Base-by-base conservation (phyloP, 2,329 filamentous ascomycete genomes). In the Teratosphaeria zuluensis region DNA sequence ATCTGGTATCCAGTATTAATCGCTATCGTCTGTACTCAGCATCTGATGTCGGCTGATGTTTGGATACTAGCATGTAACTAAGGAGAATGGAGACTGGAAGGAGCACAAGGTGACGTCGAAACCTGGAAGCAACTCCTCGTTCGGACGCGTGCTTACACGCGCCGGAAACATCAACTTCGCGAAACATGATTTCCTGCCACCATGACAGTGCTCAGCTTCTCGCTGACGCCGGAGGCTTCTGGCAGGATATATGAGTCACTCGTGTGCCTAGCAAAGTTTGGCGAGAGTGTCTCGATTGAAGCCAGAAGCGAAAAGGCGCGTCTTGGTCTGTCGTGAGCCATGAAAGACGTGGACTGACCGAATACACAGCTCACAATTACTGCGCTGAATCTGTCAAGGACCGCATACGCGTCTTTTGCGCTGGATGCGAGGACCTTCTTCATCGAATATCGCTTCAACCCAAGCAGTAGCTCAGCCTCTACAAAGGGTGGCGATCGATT, bases 321-420 rank as follows among this genome's bases (percentile, higher is more conserved):
- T 58, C 24, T 46, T 11, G 42, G 31, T 30, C 42, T 21, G 33
- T 19, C 4, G 5, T 16, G 3, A 42, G 24, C 32, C 31, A 46
- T 6, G 11, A 28, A 46, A 16, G 16, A 42, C 32, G 16, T 16
- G 31, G 28, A 46, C 35, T 30, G 35, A 30, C 33, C 6, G 16
- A 46, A 5, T 35, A 65, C 53, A 54, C 62, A 89, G 88, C 81
- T 92, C 63, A 79, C 86, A 4, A 78, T 92, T 57, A 90, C 87
- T 14, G 84, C 88, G 14, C 77, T 92, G 63, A 92, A 92, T 70
- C 82, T 83, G n/a, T 89, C 88, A 58, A 90, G 89, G 69, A 90
- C 89, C 3, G 88, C 87, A 19, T 92, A 92, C 71, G 85, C 86
- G 30, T 87, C 86, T 59, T 86, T 90, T 66, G 81, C 81, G 7